Base-by-base conservation (phyloP, 2,329 filamentous ascomycete species). In the Zopfia rhizophila region DNA sequence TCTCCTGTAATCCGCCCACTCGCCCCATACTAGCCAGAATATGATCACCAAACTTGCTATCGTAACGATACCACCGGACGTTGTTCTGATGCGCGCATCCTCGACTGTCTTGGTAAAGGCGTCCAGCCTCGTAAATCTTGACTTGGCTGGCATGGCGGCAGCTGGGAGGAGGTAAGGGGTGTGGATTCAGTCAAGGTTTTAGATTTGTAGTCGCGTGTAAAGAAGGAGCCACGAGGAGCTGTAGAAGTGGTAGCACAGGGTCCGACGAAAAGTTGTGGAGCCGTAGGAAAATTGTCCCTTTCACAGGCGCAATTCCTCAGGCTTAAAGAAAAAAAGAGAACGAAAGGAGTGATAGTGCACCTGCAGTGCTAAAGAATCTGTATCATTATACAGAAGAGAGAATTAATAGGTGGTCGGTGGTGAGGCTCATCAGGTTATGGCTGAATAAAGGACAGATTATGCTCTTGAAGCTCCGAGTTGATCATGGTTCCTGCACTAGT, bases 41-140 rank as follows among this genome's bases (percentile, higher is more conserved):
- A 99, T 91, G 40, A 97, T 83, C 38, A 99, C 72, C 63, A 99
- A 79, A 50, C 92, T 97, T 58, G 88, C 82, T 63, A 99, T 91
- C 44, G 94, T 99, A 65, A 99, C 91, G 61, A 99, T 85, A 58
- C 94, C 94, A 57, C 94, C 94, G 3, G 91, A 96, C 5, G 92
- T 97, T 22, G 94, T 99, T 65, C 95, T 89, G 70, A 99, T 86
- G 63, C 94, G 86, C 58, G 95, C 94, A 85, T 99, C 94, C 73
- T 99, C 94, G 61, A 99, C 94, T 10, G 94, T 99, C 78, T 99
- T 99, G 38, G 93, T 96, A 73, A 99, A 99, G 81, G 94, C 94
- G 75, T 99, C 94, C 56, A 99, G 90, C 83, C 88, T 88, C 49
- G 90, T 96, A 72, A 99, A 97, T 73, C 94, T 87, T 61, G 91